Base-by-base conservation (phyloP, 768 basidiomycete genomes). In the Chalciporus pseudorubinellus region DNA sequence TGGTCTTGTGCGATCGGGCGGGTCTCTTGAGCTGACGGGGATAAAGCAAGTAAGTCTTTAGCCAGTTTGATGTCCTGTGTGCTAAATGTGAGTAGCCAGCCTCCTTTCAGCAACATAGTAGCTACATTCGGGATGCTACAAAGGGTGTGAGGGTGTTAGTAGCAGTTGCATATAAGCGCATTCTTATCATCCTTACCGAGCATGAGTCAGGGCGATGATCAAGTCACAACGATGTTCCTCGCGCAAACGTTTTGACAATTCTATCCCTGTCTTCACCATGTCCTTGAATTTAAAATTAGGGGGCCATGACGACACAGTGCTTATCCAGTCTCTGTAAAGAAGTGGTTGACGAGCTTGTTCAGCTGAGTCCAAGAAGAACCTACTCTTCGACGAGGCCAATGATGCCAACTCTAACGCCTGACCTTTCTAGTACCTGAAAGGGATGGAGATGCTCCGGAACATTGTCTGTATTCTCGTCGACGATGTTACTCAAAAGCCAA, bases 331-430 rank as follows among this genome's bases (percentile, higher is more conserved):
- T 65, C 92, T 94, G 46, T 16, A 29, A 18, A 58, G 26, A 26
- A 39, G 21, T 44, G 20, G 18, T 21, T 41, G 26, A 40, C 19
- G 19, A 44, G 14, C 22, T 13, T 38, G 14, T 18, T 39, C 11
- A 20, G 34, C 4, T 16, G 39, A 19, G 3, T 21, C 21, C 13
- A 33, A 41, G 34, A 12, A 34, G 21, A 9, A 61, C 73, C 31
- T 55, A 93, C 93, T 88, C 76, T 68, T 97, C 93, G 1, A 94
- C 88, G 0, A 97, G 77, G 3, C 93, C 93, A 41, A 97, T 86
- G 24, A 95, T 64, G 4, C 93, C 93, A 41, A 95, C 75, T 40
- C 79, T 80, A 3, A 89, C 50, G 1, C 88, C 90, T 10, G 76
- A 77, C 21, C 85, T 74, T 59, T 94, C 88, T 10, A 92, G 63